Base-by-base conservation (phyloP, 2,329 filamentous ascomycete species). In the Lecanosticta acicola region DNA sequence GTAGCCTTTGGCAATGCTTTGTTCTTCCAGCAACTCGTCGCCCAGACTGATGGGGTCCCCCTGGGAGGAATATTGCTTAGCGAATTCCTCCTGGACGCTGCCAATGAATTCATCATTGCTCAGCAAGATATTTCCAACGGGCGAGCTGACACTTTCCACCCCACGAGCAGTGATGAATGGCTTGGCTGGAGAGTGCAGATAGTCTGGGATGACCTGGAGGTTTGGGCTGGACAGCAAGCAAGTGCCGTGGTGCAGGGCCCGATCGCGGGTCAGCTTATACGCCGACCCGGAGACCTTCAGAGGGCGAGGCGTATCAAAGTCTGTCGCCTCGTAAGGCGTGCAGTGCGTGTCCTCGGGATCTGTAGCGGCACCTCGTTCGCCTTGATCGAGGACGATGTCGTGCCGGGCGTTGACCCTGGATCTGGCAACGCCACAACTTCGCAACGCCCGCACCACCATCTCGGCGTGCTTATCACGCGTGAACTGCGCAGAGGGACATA, bases 241-340 rank as follows among this genome's bases (percentile, higher is more conserved):
- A 0, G 93, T 98, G 5, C 90, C 93, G 67, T 98, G 93, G 67
- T 98, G 93, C 47, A 98, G 73, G 5, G 89, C 84, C 36, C 91
- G 78, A 39, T 80, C 71, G 18, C 86, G 76, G 0, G 87, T 96
- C 43, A 98, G 74, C 68, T 97, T 97, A 70, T 94, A 98, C 9
- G 93, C 93, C 0, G 89, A 96, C 1, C 93, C 93, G 0, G 89
- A 95, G 9, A 97, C 78, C 66, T 98, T 98, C 62, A 83, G 55
- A 7, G 72, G 66, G 29, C 59, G 57, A 7, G 62, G 59, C 14
- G 55, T 55, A 2, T 52, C 51, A 13, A 53, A 59, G 14, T 66
- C 58, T 21, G 63, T 56, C 42, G 57, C 49, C 14, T 67, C 66
- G 57, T 71, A 74, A 17, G 70, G 63, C 39, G 72, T 72, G 38